These are phyloP conservation scores for Cyclospora cayetanensis DNA, from an alignment of 169 alveolate genomes.

Conservation along the genomic window DNA sequence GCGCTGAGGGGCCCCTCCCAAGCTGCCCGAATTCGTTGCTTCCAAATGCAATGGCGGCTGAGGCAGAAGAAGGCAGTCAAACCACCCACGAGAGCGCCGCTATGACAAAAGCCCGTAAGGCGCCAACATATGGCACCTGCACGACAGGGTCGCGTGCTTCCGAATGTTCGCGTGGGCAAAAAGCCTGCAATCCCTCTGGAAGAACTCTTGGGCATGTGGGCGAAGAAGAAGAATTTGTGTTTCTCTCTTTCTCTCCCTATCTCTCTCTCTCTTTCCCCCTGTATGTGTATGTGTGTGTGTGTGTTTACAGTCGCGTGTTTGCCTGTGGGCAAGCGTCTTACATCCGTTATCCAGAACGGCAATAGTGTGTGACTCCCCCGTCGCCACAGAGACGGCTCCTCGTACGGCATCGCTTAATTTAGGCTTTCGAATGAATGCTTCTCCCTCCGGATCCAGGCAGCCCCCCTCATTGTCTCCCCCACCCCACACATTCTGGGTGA, in stretches of 20 bases:
- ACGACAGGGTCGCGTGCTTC: neutral
- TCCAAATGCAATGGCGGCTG: conserved; percentile 56
- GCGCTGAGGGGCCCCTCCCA: neutral
- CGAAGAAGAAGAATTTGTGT: neutral
- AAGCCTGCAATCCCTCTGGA: neutral
- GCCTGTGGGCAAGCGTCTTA: neutral
- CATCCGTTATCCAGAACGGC: conserved; percentile 35
- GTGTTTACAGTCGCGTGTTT: neutral
- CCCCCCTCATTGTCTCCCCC: neutral
- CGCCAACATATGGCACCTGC: no score
- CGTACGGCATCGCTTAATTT: neutral
- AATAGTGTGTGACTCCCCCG: neutral
- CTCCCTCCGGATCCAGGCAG: neutral
- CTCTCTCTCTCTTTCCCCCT: neutral
- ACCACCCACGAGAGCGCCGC: neutral
- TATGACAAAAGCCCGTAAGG: neutral
- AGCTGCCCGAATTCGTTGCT: conserved; percentile 60
- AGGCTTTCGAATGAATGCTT: neutral
- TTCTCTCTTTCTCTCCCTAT: neutral
- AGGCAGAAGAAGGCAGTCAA: neutral
- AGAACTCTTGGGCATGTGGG: neutral
- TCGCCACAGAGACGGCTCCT: neutral
- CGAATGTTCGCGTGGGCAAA: neutral
- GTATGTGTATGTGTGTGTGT: neutral
- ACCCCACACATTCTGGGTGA: neutral